Evolutionary conservation across 805 yeast genomes (phyloP).

Genomic region (Metschnikowia shivogae): DNA sequence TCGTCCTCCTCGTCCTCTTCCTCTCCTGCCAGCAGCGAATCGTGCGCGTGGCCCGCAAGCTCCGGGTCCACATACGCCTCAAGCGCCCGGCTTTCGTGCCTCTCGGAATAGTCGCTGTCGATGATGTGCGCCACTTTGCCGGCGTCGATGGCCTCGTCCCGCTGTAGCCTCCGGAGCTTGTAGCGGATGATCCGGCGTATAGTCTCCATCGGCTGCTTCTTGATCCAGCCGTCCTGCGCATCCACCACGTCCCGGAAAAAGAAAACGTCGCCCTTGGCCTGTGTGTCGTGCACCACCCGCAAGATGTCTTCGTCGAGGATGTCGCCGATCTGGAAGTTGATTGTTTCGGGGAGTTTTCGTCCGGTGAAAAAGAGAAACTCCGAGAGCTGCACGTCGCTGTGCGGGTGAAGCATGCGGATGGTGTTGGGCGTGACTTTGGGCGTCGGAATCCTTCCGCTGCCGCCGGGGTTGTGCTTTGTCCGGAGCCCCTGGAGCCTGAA

Average conservation of each 20-base stretch:
- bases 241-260: constrained; percentile 36
- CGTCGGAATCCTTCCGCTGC: not conserved
- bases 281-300: constrained; percentile 34
- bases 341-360: constrained; percentile 56
- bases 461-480: constrained; percentile 12
- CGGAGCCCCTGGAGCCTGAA: constrained; percentile 51
- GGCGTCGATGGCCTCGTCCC: constrained; percentile 43
- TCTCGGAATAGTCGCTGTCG: constrained; percentile 30
- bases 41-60: constrained; percentile 12
- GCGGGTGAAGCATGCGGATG: constrained; percentile 11
- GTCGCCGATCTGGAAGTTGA: constrained; percentile 77
- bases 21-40: constrained; percentile 6
- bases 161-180: constrained; percentile 60
- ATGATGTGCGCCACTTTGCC: constrained; percentile 42
- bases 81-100: constrained; percentile 9
- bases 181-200: constrained; percentile 68
- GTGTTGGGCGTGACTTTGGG: constrained; percentile 27
- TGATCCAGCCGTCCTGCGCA: constrained; percentile 78
- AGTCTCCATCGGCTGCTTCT: constrained; percentile 54
- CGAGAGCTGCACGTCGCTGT: constrained; percentile 22
- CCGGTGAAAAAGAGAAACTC: constrained; percentile 66
- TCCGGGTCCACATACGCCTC: constrained; percentile 11
- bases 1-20: constrained; percentile 24
- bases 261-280: constrained; percentile 28
- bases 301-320: constrained; percentile 61